phyloP scores from a whole-genome alignment of 2,329 filamentous ascomycete genomes.

The Diplocarpon mali region DNA sequence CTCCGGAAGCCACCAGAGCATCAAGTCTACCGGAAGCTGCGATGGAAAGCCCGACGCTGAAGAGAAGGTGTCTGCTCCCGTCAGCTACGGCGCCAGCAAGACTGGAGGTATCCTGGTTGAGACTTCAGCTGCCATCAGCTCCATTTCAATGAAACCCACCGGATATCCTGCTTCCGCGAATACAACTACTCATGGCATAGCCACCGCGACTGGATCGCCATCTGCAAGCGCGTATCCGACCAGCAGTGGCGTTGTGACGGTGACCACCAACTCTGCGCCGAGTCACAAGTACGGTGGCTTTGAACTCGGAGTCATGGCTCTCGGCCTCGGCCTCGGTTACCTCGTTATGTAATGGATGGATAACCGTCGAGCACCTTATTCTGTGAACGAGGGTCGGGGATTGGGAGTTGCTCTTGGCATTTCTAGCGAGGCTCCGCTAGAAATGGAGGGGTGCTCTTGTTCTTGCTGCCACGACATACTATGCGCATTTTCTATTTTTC shows the following conservation, averaged over 20 bases:
- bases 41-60: constrained; percentile 8
- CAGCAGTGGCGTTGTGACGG: constrained; percentile 9
- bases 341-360: constrained; percentile 24
- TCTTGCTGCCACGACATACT: too few species aligned
- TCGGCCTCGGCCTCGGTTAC: constrained; percentile 26
- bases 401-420: too few species aligned
- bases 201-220: constrained; percentile 6
- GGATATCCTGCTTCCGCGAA: not conserved
- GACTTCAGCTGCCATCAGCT: not conserved
- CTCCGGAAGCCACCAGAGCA: constrained; percentile 36
- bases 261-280: constrained; percentile 23
- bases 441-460: too few species aligned
- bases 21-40: constrained; percentile 28
- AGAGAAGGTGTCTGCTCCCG: constrained; percentile 2
- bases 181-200: not conserved
- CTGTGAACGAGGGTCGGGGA: too few species aligned
- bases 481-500: too few species aligned
- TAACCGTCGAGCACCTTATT: not conserved
- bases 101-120: constrained; percentile 1
- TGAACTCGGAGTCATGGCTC: constrained; percentile 21
- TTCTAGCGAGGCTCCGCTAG: too few species aligned
- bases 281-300: constrained; percentile 21
- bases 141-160: too few species aligned
- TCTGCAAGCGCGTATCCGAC: constrained; percentile 5
- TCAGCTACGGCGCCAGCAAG: constrained; percentile 7